Conservation (phyloP, 495 filamentous ascomycete genomes). For the Staphylotrichum tortipilum region DNA sequence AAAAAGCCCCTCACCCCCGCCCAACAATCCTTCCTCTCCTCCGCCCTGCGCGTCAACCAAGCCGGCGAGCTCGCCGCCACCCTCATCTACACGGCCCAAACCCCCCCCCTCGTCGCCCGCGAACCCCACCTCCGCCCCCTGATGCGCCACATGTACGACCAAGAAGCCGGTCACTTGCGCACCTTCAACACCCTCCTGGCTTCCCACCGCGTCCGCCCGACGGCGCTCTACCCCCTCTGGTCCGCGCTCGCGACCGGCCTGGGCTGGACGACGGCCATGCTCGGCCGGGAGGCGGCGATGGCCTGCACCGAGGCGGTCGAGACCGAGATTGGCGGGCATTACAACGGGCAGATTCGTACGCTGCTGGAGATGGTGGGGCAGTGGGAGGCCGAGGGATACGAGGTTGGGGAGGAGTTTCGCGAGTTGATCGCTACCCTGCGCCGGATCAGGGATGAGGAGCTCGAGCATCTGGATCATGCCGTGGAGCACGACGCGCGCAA, state of each 20-base stretch:
- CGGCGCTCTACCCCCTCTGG: slow-evolving; percentile 91
- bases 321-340: slow-evolving; percentile 94
- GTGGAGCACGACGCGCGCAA: slow-evolving; percentile 85
- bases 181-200: slow-evolving; percentile 81
- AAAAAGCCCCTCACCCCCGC: slow-evolving; percentile 50
- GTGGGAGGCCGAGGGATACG: slow-evolving; percentile 57
- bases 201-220: slow-evolving; percentile 85
- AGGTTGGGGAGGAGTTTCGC: slow-evolving; percentile 68
- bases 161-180: slow-evolving; percentile 77
- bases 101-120: slow-evolving; percentile 58
- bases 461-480: slow-evolving; percentile 94
- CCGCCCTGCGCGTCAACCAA: slow-evolving; percentile 82
- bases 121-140: slow-evolving; percentile 81
- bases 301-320: slow-evolving; percentile 97
- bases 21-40: slow-evolving; percentile 69
- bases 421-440: slow-evolving; percentile 66
- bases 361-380: slow-evolving; percentile 72
- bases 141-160: slow-evolving; percentile 97
- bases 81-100: slow-evolving; percentile 77
- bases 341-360: slow-evolving; percentile 80
- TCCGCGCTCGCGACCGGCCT: slow-evolving; percentile 70
- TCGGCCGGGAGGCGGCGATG: slow-evolving; percentile 94
- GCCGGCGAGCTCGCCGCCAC: slow-evolving; percentile 82
- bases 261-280: slow-evolving; percentile 80
- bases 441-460: slow-evolving; percentile 86